Evolutionary conservation across 176 grass and related monocot species (phyloP), one percentile per base, ranked within the genome.

Genomic region (Raddia distichophylla): DNA sequence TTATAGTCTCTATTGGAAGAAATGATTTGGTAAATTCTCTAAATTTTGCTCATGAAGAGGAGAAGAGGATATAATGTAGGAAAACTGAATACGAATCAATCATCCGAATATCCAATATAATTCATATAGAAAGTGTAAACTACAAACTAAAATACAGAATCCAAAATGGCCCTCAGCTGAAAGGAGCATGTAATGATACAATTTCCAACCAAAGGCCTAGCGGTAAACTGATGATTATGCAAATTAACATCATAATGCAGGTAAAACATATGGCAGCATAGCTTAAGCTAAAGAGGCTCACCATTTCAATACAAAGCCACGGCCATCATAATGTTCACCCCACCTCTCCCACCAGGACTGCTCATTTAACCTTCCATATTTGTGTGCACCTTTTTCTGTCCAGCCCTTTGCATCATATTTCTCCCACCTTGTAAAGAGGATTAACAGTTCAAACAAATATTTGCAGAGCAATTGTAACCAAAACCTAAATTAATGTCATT

Each of bases 291-390:
- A 78, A 84, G 22, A 82, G 47, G 75, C 82, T 83, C 79, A 95
- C 96, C 96, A 99, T 93, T 99, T 99, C 81, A 93, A 80, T 69
- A 99, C 93, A 75, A 86, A 99, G 43, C 96, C 96, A 79, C 89
- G 80, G 22, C 96, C 96, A 64, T 95, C 93, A 82, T 95, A 99
- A 78, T 93, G 86, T 85, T 99, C 96, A 70, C 96, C 96, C 96
- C 96, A 99, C 55, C 88, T 93, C 86, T 99, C 96, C 93, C 93
- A 95, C 96, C 96, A 99, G 56, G 96, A 95, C 64, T 99, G 96
- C 52, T 99, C 93, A 35, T 99, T 93, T 52, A 99, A 69, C 54
- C 84, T 93, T 83, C 96, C 96, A 74, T 99, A 99, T 76, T 99
- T 99, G 79, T 99, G 91, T 54, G 96, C 96, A 77, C 93, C 91